These are phyloP conservation scores for Trametes punicea DNA, from an alignment of 768 basidiomycete genomes.

Conservation along the genomic window DNA sequence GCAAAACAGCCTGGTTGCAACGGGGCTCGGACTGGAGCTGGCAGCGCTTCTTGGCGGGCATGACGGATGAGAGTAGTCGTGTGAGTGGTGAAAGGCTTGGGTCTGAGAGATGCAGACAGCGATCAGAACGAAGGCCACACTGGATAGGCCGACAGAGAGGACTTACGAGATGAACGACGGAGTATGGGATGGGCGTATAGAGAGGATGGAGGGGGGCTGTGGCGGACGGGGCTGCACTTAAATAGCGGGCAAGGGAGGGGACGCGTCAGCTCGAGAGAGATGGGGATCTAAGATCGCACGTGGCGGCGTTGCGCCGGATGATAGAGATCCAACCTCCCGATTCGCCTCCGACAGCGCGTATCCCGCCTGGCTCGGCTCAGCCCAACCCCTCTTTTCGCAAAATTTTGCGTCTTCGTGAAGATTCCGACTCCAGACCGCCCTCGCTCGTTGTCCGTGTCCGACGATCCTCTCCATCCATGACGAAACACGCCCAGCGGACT, in stretches of 20 bases:
- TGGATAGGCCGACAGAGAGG: background rate
- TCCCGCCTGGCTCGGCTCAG: slow-evolving; percentile 9
- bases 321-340: slow-evolving; percentile 24
- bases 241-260: slow-evolving; percentile 23
- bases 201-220: slow-evolving; percentile 15
- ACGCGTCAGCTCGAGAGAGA: slow-evolving; percentile 31
- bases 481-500: background rate
- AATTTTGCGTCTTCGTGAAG: background rate
- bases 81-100: slow-evolving; percentile 13
- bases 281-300: slow-evolving; percentile 28
- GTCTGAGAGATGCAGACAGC: background rate
- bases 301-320: slow-evolving; percentile 24
- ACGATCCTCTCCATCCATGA: slow-evolving; percentile 10
- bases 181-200: slow-evolving; percentile 10
- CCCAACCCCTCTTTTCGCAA: slow-evolving; percentile 4
- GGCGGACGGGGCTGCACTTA: slow-evolving; percentile 21
- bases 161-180: slow-evolving; percentile 11
- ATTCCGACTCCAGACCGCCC: slow-evolving; percentile 8
- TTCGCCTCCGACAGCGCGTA: slow-evolving; percentile 12
- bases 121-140: background rate
- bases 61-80: slow-evolving; percentile 31
- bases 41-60: slow-evolving; percentile 88
- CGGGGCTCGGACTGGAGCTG: slow-evolving; percentile 56
- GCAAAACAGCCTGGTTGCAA: slow-evolving; percentile 77
- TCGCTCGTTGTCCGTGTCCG: slow-evolving; percentile 2